These are phyloP conservation scores for Ceratobasidium sp. DNA, from an alignment of 1,284 basidiomycete species.

Conservation along the genomic window DNA sequence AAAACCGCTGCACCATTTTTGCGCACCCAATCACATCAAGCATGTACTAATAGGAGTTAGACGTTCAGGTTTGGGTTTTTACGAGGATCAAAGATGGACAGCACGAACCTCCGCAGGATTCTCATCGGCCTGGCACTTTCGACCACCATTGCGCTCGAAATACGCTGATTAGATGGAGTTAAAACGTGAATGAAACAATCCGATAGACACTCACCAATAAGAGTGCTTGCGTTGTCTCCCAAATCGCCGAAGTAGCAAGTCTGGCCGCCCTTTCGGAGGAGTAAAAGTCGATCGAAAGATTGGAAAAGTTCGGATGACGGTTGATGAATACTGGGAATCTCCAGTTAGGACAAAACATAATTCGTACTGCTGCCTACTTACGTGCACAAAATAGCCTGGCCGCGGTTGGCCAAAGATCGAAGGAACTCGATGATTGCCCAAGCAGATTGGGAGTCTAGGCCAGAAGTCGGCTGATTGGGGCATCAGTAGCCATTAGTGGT, in stretches of 20 bases:
- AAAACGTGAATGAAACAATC: background rate
- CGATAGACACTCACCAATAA: conserved; percentile 58
- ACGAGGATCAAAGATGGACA: too few relatives aligned
- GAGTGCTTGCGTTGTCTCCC: conserved; percentile 64
- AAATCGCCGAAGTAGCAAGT: conserved; percentile 83
- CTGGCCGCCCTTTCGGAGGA: conserved; percentile 75
- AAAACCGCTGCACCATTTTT: background rate
- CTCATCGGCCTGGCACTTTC: conserved; percentile 61
- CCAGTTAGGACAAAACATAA: background rate
- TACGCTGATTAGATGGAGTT: conserved; percentile 55
- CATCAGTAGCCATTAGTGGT: background rate
- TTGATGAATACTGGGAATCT: conserved; percentile 76
- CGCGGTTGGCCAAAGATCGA: conserved; percentile 83
- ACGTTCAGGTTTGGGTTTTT: too few relatives aligned
- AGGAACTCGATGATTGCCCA: conserved; percentile 87
- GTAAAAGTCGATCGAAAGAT: conserved; percentile 72
- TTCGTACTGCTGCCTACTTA: background rate
- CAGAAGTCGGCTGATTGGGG: conserved; percentile 67
- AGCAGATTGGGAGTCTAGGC: conserved; percentile 88
- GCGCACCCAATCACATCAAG: conserved; percentile 52
- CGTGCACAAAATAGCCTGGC: conserved; percentile 76
- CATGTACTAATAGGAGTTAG: too few relatives aligned
- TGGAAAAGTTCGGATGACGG: conserved; percentile 79
- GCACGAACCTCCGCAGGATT: conserved; percentile 58
- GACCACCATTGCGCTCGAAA: conserved; percentile 71